Evolutionary conservation across 2,329 filamentous ascomycete species (phyloP).

Genomic region (Trichoderma sp.): DNA sequence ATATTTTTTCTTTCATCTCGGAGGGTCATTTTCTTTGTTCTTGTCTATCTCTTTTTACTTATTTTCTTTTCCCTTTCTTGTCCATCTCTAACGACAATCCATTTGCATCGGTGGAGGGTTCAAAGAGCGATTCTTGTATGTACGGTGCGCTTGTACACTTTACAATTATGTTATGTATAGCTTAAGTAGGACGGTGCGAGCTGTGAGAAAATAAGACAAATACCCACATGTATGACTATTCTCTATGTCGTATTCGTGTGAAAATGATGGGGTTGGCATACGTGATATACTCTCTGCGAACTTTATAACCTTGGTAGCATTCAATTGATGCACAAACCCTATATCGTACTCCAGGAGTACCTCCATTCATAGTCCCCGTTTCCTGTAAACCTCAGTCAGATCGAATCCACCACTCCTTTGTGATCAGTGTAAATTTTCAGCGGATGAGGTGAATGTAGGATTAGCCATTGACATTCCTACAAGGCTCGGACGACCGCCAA

Average conservation of each 20-base stretch:
- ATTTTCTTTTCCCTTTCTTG: not conserved
- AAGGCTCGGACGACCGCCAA: too few species aligned
- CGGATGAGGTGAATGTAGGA: too few species aligned
- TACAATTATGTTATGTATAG: conserved; percentile 4
- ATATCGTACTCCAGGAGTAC: too few species aligned
- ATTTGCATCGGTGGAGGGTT: conserved; percentile 2
- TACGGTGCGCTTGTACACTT: conserved; percentile 1
- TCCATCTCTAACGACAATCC: conserved; percentile 4
- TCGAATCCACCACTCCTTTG: too few species aligned
- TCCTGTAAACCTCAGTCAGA: too few species aligned
- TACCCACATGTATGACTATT: not conserved
- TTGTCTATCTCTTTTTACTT: not conserved
- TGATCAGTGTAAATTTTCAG: too few species aligned
- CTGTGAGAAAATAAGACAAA: not conserved
- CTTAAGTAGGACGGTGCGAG: not conserved
- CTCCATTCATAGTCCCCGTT: too few species aligned
- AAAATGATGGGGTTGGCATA: too few species aligned
- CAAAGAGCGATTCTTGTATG: not conserved
- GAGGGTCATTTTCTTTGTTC: conserved; percentile 5
- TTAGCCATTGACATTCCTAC: too few species aligned
- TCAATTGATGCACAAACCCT: too few species aligned
- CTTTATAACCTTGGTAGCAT: too few species aligned
- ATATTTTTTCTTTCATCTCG: not conserved
- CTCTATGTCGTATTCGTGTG: not conserved
- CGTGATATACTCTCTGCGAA: too few species aligned